A percentile compares a stretch with the other conserved stretches of the same genome.
Evolutionary conservation across 2,329 filamentous ascomycete genomes (phyloP).

Genomic region (Pestalotiopsis sp.): DNA sequence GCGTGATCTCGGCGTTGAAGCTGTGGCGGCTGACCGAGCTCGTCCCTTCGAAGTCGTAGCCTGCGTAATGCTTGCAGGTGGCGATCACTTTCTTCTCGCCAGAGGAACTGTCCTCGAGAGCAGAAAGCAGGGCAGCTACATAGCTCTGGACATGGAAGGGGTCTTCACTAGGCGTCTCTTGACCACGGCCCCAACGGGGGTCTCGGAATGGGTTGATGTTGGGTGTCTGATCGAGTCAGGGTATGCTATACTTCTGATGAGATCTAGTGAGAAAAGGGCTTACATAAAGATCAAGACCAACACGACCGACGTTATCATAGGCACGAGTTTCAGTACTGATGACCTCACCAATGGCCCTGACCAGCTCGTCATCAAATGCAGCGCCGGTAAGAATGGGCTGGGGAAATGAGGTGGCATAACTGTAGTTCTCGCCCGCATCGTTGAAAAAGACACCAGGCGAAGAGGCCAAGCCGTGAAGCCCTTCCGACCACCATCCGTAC

Average conservation of each 20-base stretch:
- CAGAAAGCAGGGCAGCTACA: conserved; percentile 53
- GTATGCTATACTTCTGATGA: background rate
- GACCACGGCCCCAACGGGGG: conserved; percentile 26
- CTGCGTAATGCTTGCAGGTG: conserved; percentile 62
- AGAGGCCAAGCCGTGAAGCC: conserved; percentile 61
- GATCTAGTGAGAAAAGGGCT: background rate
- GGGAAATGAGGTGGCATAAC: conserved; percentile 33
- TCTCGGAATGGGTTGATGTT: conserved; percentile 29
- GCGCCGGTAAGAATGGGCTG: conserved; percentile 32
- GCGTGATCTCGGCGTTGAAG: conserved; percentile 57
- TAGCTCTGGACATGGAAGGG: conserved; percentile 49
- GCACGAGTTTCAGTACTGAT: conserved; percentile 34
- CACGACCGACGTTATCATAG: conserved; percentile 30
- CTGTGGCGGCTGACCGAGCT: conserved; percentile 44
- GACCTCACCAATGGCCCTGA: conserved; percentile 28
- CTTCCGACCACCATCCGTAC: conserved; percentile 65
- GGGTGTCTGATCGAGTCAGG: conserved; percentile 18
- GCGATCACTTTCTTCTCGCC: conserved; percentile 45
- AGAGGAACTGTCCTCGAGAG: conserved; percentile 46
- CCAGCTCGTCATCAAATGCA: conserved; percentile 32
- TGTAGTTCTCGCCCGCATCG: conserved; percentile 23
- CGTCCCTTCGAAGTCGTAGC: conserved; percentile 57
- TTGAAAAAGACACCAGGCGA: conserved; percentile 46
- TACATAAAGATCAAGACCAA: conserved; percentile 24
- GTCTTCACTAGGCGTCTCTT: conserved; percentile 30